Conservation (phyloP, 2,329 filamentous ascomycete species). For the Ambrosiella xylebori region DNA sequence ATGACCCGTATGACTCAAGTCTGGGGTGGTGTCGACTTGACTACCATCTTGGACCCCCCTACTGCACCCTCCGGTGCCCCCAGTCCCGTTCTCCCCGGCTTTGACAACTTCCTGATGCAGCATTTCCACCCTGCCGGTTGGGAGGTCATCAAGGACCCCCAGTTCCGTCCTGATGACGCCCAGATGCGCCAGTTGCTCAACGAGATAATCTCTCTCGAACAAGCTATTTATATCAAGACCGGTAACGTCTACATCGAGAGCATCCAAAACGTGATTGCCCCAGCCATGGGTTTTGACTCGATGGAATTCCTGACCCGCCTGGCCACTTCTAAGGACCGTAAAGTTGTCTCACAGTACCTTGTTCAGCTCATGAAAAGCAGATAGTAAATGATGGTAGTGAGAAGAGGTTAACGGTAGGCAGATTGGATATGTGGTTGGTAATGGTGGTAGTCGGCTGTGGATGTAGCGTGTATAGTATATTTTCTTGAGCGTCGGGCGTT, state of each 20-base stretch:
- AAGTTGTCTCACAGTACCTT: slow-evolving; percentile 47
- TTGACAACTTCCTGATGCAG: slow-evolving; percentile 78
- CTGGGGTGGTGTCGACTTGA: slow-evolving; percentile 77
- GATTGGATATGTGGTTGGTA: background rate
- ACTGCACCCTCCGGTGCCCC: slow-evolving; percentile 28
- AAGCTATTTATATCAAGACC: slow-evolving; percentile 78
- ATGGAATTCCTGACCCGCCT: slow-evolving; percentile 41
- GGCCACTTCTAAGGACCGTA: slow-evolving; percentile 41
- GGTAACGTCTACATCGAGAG: slow-evolving; percentile 63
- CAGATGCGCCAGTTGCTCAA: slow-evolving; percentile 75
- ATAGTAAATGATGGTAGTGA: slow-evolving; percentile 17
- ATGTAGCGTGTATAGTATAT: background rate
- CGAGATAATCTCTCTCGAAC: slow-evolving; percentile 76
- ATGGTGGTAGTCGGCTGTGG: background rate
- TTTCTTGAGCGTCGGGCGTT: background rate
- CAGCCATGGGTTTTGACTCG: slow-evolving; percentile 45
- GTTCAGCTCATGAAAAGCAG: slow-evolving; percentile 36
- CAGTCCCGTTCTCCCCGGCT: slow-evolving; percentile 56
- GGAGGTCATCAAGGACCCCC: slow-evolving; percentile 64
- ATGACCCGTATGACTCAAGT: slow-evolving; percentile 67
- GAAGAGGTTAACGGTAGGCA: background rate
- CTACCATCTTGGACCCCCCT: slow-evolving; percentile 36
- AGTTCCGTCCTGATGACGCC: slow-evolving; percentile 72
- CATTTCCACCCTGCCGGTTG: slow-evolving; percentile 81
- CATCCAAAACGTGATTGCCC: slow-evolving; percentile 46